Evolutionary conservation across 2,329 filamentous ascomycete species (phyloP).

Genomic region (Verticillium nonalfalfae): DNA sequence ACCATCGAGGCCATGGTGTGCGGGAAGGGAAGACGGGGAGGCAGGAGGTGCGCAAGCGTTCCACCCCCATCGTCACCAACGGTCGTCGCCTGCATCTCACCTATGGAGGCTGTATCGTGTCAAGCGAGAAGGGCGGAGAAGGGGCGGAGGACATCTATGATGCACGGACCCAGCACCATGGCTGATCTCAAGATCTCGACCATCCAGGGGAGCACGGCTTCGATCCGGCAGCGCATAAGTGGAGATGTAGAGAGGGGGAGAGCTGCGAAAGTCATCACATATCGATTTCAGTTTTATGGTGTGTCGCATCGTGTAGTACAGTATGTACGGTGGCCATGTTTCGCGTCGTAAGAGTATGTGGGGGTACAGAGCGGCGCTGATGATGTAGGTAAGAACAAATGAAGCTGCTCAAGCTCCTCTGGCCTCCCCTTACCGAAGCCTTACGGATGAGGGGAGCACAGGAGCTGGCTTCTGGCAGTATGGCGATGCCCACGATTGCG

Average conservation of each 20-base stretch:
- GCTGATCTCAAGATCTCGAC: neutral
- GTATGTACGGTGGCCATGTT: neutral
- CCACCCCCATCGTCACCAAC: neutral
- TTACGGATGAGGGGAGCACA: neutral
- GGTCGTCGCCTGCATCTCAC: neutral
- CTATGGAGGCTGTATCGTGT: neutral
- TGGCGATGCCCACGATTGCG: too few species aligned
- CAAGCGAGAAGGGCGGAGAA: neutral
- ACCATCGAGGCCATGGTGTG: neutral
- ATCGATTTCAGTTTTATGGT: neutral
- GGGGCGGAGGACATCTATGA: neutral
- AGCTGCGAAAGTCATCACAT: neutral
- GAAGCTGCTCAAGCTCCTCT: neutral
- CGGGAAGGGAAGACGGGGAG: neutral
- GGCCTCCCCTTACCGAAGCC: neutral
- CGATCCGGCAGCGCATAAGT: neutral
- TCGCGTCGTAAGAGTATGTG: neutral
- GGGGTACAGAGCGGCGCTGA: neutral
- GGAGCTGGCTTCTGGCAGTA: too few species aligned
- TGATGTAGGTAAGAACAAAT: neutral
- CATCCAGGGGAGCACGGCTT: neutral
- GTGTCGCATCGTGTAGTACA: neutral
- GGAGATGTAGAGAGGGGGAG: neutral
- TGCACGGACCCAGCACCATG: neutral
- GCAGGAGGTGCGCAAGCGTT: neutral